Percentiles rank a stretch among this genome's conserved stretches.
Conservation (phyloP, 2,329 filamentous ascomycete species). For the Lomentospora prolificans region DNA sequence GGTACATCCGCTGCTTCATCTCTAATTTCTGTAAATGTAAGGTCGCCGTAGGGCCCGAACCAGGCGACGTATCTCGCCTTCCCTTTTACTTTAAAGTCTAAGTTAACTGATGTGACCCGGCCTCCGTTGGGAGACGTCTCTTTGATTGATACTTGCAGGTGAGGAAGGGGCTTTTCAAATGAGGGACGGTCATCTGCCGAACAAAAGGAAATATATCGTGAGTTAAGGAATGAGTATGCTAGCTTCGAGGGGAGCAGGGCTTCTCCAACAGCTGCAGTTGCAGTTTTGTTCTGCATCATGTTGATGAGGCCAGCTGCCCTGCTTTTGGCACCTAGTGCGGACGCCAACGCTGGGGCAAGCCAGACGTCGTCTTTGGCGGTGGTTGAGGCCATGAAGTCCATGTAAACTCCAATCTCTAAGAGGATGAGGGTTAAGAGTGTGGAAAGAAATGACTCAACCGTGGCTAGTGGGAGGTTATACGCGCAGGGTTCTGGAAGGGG, state of each 20-base stretch:
- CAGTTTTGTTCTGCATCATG: conserved; percentile 27
- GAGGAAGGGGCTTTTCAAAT: not conserved
- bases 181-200: conserved; percentile 12
- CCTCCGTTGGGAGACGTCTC: conserved; percentile 9
- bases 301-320: conserved; percentile 26
- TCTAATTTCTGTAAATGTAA: conserved; percentile 20
- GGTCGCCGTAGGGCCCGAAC: conserved; percentile 25
- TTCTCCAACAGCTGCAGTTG: conserved; percentile 23
- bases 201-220: conserved; percentile 19
- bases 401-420: conserved; percentile 21
- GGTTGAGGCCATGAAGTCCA: conserved; percentile 13
- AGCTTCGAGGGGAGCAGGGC: conserved; percentile 20
- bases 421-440: conserved; percentile 17
- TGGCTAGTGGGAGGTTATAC: conserved; percentile 15
- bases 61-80: conserved; percentile 22
- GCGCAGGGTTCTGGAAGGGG: conserved; percentile 17
- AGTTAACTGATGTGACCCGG: conserved; percentile 38
- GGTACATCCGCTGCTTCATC: conserved; percentile 20
- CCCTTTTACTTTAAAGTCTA: conserved; percentile 57
- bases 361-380: conserved; percentile 21
- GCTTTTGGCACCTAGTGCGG: conserved; percentile 23
- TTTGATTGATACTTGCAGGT: conserved; percentile 9
- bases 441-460: conserved; percentile 19
- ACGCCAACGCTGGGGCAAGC: conserved; percentile 21
- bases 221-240: conserved; percentile 21